Evolutionary conservation across 108 stramenopile genomes (phyloP).

Genomic region (Cyclotella distinguenda): DNA sequence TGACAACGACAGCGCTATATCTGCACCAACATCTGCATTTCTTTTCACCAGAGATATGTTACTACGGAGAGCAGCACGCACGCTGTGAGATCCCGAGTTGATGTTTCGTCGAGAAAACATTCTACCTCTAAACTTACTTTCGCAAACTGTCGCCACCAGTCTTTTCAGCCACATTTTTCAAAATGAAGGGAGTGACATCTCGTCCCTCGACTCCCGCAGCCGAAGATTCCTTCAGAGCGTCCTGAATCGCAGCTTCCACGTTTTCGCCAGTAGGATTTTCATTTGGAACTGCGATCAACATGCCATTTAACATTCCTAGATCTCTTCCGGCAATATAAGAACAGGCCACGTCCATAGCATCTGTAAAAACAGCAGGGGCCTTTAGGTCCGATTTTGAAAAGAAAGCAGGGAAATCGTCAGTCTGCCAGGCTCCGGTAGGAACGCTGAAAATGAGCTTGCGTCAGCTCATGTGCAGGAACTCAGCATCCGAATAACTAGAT

Average conservation of each 20-base stretch:
- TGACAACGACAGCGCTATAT: constrained; percentile 83
- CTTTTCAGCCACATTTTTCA: constrained; percentile 72
- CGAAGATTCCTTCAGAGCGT: constrained; percentile 72
- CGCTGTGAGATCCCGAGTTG: neutral
- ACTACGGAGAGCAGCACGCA: constrained; percentile 15
- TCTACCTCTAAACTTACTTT: constrained; percentile 16
- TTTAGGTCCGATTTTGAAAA: constrained; percentile 82
- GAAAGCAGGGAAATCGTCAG: constrained; percentile 95
- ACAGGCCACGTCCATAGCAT: constrained; percentile 73
- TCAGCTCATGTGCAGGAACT: too few relatives aligned
- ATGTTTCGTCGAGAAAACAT: neutral
- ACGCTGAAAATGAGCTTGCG: too few relatives aligned
- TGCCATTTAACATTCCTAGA: constrained; percentile 72
- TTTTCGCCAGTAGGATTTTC: constrained; percentile 81
- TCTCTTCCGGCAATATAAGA: constrained; percentile 54
- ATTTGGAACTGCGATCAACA: constrained; percentile 95
- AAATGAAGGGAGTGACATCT: constrained; percentile 93
- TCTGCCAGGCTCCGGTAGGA: constrained; percentile 73
- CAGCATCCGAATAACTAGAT: too few relatives aligned
- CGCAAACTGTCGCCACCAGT: constrained; percentile 78
- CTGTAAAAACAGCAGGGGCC: constrained; percentile 67
- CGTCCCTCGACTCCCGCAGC: constrained; percentile 68
- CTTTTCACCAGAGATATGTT: constrained; percentile 92
- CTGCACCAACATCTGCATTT: constrained; percentile 89
- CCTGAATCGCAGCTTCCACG: constrained; percentile 85